Percentiles rank a stretch among this genome's conserved stretches.
phyloP scores from a whole-genome alignment of 352 stramenopile genomes.

The Phytophthora hibernalis region DNA sequence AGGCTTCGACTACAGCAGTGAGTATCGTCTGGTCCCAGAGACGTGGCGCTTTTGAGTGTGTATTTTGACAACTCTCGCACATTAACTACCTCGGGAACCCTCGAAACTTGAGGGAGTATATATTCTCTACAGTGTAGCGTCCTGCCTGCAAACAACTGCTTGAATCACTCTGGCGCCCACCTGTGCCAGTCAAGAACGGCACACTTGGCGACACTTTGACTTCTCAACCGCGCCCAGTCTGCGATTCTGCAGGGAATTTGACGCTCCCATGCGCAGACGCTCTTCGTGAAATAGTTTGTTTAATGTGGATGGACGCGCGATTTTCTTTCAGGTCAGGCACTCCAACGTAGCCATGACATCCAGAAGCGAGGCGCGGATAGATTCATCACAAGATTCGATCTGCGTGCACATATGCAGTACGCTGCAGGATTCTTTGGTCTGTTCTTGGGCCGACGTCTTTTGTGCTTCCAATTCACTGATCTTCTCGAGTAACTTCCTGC shows the following conservation, averaged over 20 bases:
- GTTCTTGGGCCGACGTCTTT: slow-evolving; percentile 30
- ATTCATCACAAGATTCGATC: slow-evolving; percentile 40
- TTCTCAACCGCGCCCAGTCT: not conserved
- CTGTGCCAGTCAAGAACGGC: not conserved
- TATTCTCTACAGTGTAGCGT: too few relatives aligned
- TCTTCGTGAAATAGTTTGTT: not conserved
- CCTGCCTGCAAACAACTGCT: not conserved
- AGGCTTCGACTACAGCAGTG: not conserved
- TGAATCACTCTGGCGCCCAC: not conserved
- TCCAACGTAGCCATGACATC: slow-evolving; percentile 39
- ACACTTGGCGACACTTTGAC: not conserved
- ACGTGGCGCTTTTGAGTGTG: too few relatives aligned
- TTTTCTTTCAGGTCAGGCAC: slow-evolving; percentile 8
- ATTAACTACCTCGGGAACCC: too few relatives aligned
- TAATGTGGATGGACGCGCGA: not conserved
- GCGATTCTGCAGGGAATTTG: too few relatives aligned
- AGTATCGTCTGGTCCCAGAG: not conserved
- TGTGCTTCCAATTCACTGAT: slow-evolving; percentile 41
- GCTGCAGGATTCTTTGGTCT: slow-evolving; percentile 40
- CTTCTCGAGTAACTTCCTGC: slow-evolving; percentile 40
- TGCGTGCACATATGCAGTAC: slow-evolving; percentile 42
- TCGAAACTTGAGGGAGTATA: too few relatives aligned
- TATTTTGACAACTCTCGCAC: too few relatives aligned
- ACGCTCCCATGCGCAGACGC: too few relatives aligned
- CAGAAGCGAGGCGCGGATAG: slow-evolving; percentile 39